A percentile compares a stretch with the other conserved stretches of the same genome.
These are phyloP conservation scores for Pharus latifolius DNA, from an alignment of 176 grass and related monocot species.

Conservation along the genomic window DNA sequence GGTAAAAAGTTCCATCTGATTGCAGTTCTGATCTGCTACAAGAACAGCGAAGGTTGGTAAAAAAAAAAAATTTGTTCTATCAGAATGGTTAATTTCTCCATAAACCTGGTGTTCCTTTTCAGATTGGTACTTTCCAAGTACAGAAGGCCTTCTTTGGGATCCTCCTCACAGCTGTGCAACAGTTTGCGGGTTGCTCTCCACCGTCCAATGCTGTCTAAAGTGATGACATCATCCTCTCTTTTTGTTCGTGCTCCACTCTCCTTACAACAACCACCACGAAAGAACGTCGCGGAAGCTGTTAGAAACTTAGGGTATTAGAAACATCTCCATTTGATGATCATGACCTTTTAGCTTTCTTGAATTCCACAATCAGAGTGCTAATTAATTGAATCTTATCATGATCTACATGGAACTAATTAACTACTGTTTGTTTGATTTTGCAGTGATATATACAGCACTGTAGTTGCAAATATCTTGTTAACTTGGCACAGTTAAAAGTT, in stretches of 20 bases:
- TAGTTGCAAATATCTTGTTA: background rate
- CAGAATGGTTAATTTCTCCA: constrained; percentile 8
- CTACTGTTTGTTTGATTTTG: no score
- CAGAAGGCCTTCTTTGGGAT: background rate
- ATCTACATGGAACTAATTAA: no score
- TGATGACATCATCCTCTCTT: constrained; percentile 4
- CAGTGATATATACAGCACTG: background rate
- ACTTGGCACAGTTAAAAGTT: constrained; percentile 16
- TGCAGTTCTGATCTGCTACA: constrained; percentile 13
- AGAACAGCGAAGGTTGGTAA: background rate
- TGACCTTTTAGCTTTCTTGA: constrained; percentile 6
- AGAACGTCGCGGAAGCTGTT: constrained; percentile 2
- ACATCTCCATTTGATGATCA: background rate
- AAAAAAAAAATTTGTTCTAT: background rate
- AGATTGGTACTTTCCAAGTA: background rate
- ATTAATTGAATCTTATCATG: background rate
- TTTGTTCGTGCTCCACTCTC: constrained; percentile 25
- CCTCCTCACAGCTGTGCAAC: constrained; percentile 12
- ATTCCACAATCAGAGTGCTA: background rate
- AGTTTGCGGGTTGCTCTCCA: constrained; percentile 23
- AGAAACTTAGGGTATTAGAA: background rate
- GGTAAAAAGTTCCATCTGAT: constrained; percentile 19
- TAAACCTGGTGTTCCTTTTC: constrained; percentile 6
- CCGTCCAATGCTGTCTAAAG: constrained; percentile 25
- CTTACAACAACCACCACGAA: background rate